Evolutionary conservation across 2,329 filamentous ascomycete genomes (phyloP).

Genomic region (Aspergillus costaricaensis): DNA sequence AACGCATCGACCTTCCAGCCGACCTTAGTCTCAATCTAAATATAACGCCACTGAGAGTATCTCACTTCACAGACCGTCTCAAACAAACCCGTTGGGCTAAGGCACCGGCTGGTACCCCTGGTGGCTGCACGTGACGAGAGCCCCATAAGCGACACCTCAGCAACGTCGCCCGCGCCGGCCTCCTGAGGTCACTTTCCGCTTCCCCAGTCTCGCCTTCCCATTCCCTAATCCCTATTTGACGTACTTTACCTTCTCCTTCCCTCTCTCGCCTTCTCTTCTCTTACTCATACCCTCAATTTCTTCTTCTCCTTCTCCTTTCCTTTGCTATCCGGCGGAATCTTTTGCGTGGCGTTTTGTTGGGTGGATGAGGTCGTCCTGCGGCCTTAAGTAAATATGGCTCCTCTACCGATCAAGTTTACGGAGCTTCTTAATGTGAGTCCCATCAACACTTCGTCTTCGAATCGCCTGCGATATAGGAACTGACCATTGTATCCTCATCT

Average conservation of each 20-base stretch:
- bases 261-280: constrained; percentile 21
- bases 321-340: constrained; percentile 26
- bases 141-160: constrained; percentile 44
- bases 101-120: constrained; percentile 20
- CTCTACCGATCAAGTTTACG: constrained; percentile 88
- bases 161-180: constrained; percentile 39
- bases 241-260: constrained; percentile 12
- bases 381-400: constrained; percentile 54
- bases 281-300: constrained; percentile 11
- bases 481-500: constrained; percentile 36
- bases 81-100: constrained; percentile 3
- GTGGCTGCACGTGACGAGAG: constrained; percentile 33
- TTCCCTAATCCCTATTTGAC: constrained; percentile 16
- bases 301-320: constrained; percentile 23
- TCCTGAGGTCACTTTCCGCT: constrained; percentile 45
- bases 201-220: constrained; percentile 29
- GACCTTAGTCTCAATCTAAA: neutral
- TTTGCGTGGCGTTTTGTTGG: constrained; percentile 42
- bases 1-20: neutral
- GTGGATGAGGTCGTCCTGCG: constrained; percentile 46
- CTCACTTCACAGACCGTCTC: neutral
- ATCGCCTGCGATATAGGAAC: constrained; percentile 7
- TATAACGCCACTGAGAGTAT: neutral
- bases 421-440: constrained; percentile 76
- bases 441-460: constrained; percentile 29